Evolutionary conservation across 2,329 filamentous ascomycete genomes (phyloP).

Genomic region (Colletotrichum sp.): DNA sequence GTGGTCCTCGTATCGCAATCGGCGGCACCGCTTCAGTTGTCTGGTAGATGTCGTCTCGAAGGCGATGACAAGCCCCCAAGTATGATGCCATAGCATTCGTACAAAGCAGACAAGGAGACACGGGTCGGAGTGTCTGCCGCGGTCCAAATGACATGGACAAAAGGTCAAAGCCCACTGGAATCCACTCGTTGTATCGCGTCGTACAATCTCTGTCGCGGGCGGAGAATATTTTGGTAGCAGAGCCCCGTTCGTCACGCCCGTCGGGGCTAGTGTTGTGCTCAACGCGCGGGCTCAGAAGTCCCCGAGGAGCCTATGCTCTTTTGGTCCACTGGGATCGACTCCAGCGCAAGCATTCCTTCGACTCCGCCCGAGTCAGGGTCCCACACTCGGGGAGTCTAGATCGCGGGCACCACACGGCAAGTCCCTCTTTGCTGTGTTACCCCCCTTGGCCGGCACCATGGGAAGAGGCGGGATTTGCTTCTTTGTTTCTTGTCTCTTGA

Average conservation of each 20-base stretch:
- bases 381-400: constrained; percentile 19
- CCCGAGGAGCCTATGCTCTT: constrained; percentile 19
- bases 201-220: constrained; percentile 20
- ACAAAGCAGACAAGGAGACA: neutral
- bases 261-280: constrained; percentile 16
- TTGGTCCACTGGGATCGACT: constrained; percentile 15
- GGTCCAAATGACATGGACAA: neutral
- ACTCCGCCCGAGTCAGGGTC: constrained; percentile 20
- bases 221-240: constrained; percentile 22
- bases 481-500: constrained; percentile 8
- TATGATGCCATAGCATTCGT: neutral
- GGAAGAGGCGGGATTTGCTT: neutral
- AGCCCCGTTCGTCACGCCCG: constrained; percentile 13
- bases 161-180: neutral
- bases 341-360: constrained; percentile 15
- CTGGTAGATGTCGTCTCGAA: neutral
- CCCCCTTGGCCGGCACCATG: neutral
- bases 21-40: neutral
- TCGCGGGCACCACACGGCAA: constrained; percentile 18
- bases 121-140: neutral
- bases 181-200: constrained; percentile 8
- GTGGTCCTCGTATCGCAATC: neutral
- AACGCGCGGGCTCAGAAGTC: constrained; percentile 18
- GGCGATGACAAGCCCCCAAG: neutral
- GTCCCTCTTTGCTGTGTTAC: neutral